Percentiles rank a stretch among this genome's conserved stretches.
Conservation (phyloP, 2,329 filamentous ascomycete species). For the Septoria petroselini region DNA sequence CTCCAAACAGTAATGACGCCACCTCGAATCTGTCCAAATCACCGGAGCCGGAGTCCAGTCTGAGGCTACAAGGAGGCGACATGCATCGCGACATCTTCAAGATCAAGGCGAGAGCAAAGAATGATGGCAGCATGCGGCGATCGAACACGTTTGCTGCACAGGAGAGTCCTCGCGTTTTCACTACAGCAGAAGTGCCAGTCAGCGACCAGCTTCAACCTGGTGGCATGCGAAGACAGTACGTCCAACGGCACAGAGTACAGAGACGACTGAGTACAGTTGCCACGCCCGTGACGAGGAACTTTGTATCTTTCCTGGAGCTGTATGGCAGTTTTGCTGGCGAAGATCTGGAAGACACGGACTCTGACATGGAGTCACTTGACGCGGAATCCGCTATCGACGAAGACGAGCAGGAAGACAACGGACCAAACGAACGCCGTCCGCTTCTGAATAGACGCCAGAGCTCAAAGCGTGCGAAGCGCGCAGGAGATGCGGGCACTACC, state of each 20-base stretch:
- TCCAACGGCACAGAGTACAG: constrained; percentile 46
- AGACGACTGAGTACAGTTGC: constrained; percentile 41
- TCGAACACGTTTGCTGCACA: constrained; percentile 64
- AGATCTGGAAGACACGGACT: constrained; percentile 56
- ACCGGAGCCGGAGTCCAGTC: constrained; percentile 56
- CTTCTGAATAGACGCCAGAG: constrained; percentile 58
- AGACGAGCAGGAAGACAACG: constrained; percentile 60
- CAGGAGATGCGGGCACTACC: constrained; percentile 63
- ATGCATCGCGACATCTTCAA: constrained; percentile 76
- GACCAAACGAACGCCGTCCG: constrained; percentile 56
- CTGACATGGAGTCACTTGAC: constrained; percentile 48
- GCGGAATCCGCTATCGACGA: constrained; percentile 53
- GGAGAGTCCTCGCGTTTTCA: constrained; percentile 17
- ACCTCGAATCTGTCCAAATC: constrained; percentile 11
- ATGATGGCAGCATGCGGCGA: constrained; percentile 43
- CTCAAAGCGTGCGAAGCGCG: constrained; percentile 45
- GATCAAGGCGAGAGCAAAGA: constrained; percentile 58
- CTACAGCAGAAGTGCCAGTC: constrained; percentile 37
- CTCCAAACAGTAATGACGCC: constrained; percentile 11
- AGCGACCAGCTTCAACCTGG: constrained; percentile 51
- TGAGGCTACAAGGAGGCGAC: constrained; percentile 71
- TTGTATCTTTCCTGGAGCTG: constrained; percentile 71
- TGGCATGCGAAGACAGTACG: constrained; percentile 54
- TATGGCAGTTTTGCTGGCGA: constrained; percentile 77
- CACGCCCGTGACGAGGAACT: constrained; percentile 63